phyloP scores from a whole-genome alignment of 345 rosid species.

The Hevea brasiliensis region DNA sequence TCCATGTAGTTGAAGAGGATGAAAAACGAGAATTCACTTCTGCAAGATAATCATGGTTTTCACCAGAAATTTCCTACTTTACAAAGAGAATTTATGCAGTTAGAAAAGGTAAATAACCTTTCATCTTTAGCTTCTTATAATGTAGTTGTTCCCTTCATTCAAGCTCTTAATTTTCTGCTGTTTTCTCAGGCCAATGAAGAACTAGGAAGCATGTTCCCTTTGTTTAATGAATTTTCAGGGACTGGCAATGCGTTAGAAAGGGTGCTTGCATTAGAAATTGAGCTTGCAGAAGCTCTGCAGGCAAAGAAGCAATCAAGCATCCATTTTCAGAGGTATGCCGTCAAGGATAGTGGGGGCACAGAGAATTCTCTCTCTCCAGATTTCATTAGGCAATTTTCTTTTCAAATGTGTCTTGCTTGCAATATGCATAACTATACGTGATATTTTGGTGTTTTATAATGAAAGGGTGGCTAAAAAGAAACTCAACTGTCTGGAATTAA shows the following conservation, averaged over 20 bases:
- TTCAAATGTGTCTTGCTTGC: not conserved
- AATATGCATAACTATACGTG: not conserved
- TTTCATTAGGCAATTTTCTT: not conserved
- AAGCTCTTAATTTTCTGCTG: conserved; percentile 18
- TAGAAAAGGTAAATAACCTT: conserved; percentile 58
- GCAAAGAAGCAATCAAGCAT: conserved; percentile 62
- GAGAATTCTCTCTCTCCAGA: not conserved
- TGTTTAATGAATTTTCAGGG: conserved; percentile 49
- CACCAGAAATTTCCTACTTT: conserved; percentile 61
- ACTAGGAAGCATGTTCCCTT: conserved; percentile 69
- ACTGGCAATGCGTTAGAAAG: conserved; percentile 77
- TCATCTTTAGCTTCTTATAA: conserved; percentile 9
- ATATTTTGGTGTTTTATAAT: not conserved
- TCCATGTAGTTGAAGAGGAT: conserved; percentile 75
- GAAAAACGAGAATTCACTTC: conserved; percentile 84
- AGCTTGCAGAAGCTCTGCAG: conserved; percentile 85
- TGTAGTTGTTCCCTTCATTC: conserved; percentile 2
- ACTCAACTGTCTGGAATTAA: not conserved
- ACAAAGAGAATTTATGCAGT: conserved; percentile 59
- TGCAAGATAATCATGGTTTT: conserved; percentile 46
- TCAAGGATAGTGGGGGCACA: not conserved
- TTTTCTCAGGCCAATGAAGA: conserved; percentile 79
- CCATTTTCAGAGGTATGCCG: conserved; percentile 73
- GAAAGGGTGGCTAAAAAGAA: not conserved
- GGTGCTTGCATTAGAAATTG: conserved; percentile 90